phyloP scores from a whole-genome alignment of 208 protist genomes.

The Trypanosoma cruzi region DNA sequence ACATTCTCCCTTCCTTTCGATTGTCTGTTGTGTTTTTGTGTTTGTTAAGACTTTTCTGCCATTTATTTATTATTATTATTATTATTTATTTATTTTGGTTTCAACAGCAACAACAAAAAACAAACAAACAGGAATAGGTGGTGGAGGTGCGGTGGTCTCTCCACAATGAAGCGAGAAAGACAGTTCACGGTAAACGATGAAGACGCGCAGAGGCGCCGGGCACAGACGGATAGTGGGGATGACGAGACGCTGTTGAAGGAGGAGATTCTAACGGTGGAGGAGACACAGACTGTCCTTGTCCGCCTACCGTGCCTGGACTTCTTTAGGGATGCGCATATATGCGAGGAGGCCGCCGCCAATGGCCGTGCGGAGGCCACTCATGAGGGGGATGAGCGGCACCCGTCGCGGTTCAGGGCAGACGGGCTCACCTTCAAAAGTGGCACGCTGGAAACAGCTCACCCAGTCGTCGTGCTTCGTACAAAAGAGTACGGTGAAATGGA shows the following conservation, averaged over 20 bases:
- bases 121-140: constrained; percentile 5
- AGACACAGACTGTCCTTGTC: constrained; percentile 48
- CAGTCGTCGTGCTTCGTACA: constrained; percentile 46
- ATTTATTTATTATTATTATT: too few relatives aligned
- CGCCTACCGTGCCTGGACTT: constrained; percentile 86
- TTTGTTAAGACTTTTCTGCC: too few relatives aligned
- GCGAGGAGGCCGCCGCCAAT: constrained; percentile 33
- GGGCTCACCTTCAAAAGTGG: constrained; percentile 36
- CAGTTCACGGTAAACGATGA: neutral
- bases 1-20: too few relatives aligned
- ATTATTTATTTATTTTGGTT: constrained; percentile 9
- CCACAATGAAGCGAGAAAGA: constrained; percentile 17
- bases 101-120: neutral
- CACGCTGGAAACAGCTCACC: constrained; percentile 53
- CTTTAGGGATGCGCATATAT: constrained; percentile 75
- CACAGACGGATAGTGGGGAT: neutral
- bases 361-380: neutral
- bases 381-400: neutral
- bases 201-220: constrained; percentile 7
- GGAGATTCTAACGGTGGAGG: constrained; percentile 51
- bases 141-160: neutral
- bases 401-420: constrained; percentile 34
- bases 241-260: constrained; percentile 31
- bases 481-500: constrained; percentile 40
- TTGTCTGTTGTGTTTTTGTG: too few relatives aligned